Base-by-base conservation (phyloP, 345 rosid species). In the Lepidium africanum region DNA sequence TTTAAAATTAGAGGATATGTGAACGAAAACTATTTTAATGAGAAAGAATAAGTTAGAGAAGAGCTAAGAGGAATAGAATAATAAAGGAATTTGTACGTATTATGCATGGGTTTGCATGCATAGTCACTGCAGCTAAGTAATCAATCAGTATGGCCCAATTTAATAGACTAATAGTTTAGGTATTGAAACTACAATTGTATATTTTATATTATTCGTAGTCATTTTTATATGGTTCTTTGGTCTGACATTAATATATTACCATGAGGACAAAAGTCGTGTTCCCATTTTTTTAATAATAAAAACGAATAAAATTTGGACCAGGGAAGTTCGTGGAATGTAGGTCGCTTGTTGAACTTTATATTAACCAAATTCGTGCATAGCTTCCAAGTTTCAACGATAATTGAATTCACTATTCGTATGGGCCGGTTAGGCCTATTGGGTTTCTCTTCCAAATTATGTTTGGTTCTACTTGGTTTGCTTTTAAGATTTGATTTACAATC, bases 61-160 rank as follows among this genome's bases (percentile, higher is more conserved):
- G 53, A 12, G 15, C 14, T 7, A 5, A 62, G 59, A 74, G 36
- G 41, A 61, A 74, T 68, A 68, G 1, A 67, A 68, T 45, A 68
- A 61, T 69, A 61, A 43, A 9, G 43, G 9, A 32, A 27, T 74
- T 74, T 74, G 78, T 68, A 74, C 78, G 78, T 67, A 74, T 74
- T 74, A 67, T 74, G 74, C 78, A 74, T 74, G 78, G 78, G 78
- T 4, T 74, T 74, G 78, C 78, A 74, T 74, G 78, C 68, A 74
- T 62, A 62, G 78, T 48, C 74, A 62, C 69, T 67, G 73, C 78
- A 54, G 74, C 73, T 38, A 53, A 68, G 53, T 32, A 47, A 68
- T 75, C 70, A 46, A 69, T 54, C 55, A 46, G 69, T 54, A 61
- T 68, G 78, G 70, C 59, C 70, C 78, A 67, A 27, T 27, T 27